A percentile compares a stretch with the other conserved stretches of the same genome.
phyloP scores from a whole-genome alignment of 2,329 filamentous ascomycete species.

The Fusarium pseudonygamai region DNA sequence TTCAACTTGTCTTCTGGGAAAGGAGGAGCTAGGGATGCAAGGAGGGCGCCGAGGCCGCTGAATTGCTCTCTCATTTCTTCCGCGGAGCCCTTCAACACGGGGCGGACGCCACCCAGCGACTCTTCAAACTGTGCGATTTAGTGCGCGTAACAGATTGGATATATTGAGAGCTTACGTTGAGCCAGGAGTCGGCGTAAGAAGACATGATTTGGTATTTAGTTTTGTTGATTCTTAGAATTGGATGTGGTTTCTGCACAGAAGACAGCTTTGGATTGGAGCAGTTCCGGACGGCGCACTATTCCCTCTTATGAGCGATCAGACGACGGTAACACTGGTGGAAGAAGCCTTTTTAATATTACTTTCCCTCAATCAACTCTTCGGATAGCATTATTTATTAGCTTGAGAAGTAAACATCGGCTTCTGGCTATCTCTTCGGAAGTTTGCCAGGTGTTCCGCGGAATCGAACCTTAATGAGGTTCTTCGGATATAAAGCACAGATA shows the following conservation, averaged over 20 bases:
- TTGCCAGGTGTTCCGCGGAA: not conserved
- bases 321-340: not conserved
- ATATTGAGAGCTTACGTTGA: not conserved
- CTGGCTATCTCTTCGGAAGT: not conserved
- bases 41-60: not conserved
- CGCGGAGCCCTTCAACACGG: not conserved
- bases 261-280: not conserved
- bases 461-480: not conserved
- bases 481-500: not conserved
- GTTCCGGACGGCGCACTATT: accelerated
- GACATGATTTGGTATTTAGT: not conserved
- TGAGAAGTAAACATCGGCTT: not conserved
- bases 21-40: not conserved
- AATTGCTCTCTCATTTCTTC: not conserved
- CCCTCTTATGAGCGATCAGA: not conserved
- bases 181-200: not conserved
- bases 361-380: accelerated
- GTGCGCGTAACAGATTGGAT: accelerated
- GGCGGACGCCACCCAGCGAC: not conserved
- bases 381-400: accelerated
- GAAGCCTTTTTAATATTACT: not conserved
- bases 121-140: not conserved
- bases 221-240: not conserved
- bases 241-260: not conserved
- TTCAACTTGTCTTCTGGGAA: not conserved